Evolutionary conservation across 2,329 filamentous ascomycete genomes (phyloP).

Genomic region (Penicillium thymicola): DNA sequence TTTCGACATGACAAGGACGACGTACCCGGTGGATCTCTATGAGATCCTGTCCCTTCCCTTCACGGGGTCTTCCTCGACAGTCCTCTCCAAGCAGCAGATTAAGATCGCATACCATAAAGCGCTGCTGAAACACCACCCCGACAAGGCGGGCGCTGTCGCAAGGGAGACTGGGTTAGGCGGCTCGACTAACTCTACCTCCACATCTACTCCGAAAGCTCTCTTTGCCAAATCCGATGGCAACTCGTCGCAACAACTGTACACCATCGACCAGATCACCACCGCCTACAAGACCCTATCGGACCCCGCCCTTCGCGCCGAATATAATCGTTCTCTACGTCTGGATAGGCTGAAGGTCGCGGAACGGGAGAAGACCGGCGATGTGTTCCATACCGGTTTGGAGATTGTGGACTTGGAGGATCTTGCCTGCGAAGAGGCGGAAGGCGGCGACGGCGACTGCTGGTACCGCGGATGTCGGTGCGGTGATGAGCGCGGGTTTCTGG

Average conservation of each 20-base stretch:
- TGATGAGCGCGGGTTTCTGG: slow-evolving; percentile 53
- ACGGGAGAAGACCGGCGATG: slow-evolving; percentile 30
- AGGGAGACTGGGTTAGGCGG: slow-evolving; percentile 6
- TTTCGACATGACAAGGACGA: slow-evolving; percentile 14
- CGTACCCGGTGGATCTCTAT: slow-evolving; percentile 33
- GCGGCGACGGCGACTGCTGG: slow-evolving; percentile 50
- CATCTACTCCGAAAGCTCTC: background rate
- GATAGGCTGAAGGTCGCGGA: slow-evolving; percentile 28
- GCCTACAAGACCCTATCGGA: slow-evolving; percentile 56
- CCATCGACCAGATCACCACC: slow-evolving; percentile 58
- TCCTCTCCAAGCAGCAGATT: slow-evolving; percentile 43
- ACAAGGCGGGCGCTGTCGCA: slow-evolving; percentile 44
- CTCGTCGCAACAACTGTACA: slow-evolving; percentile 24
- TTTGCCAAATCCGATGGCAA: background rate
- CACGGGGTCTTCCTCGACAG: slow-evolving; percentile 17
- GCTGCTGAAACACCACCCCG: slow-evolving; percentile 57
- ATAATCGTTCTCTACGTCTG: slow-evolving; percentile 46
- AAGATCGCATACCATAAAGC: slow-evolving; percentile 57
- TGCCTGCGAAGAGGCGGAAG: slow-evolving; percentile 35
- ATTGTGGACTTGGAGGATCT: slow-evolving; percentile 58
- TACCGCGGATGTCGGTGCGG: slow-evolving; percentile 57
- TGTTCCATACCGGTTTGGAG: slow-evolving; percentile 54
- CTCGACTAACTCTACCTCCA: background rate
- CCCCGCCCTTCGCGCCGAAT: slow-evolving; percentile 44
- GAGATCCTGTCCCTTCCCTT: slow-evolving; percentile 41